Base-by-base conservation (phyloP, 306 rosid species). In the Sicyos baderoa region DNA sequence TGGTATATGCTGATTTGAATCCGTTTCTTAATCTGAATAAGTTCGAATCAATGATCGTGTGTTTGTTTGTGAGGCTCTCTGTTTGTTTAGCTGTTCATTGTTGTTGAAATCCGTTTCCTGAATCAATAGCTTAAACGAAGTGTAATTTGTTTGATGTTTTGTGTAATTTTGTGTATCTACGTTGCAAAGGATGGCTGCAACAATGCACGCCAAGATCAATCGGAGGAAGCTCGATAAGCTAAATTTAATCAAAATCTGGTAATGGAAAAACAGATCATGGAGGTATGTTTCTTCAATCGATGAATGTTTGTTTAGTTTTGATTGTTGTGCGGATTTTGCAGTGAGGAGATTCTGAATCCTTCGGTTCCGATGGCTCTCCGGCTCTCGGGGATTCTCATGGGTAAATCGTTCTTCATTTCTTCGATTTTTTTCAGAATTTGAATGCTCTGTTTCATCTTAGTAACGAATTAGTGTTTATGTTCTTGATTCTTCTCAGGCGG, bases 331-430 rank as follows among this genome's bases (percentile, higher is more conserved):
- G 6, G 37, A 1, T 29, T 72, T 57, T 47, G 10, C 80, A 90
- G 97, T 32, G 96, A 90, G 70, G 99, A 93, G 79, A 90, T 90
- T 81, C 78, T 90, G 82, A 86, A 88, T 23, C 97, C 99, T 16
- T 72, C 91, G 13, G 81, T 90, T 84, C 99, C 99, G 1, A 88
- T 93, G 97, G 94, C 96, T 76, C 94, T 93, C 19, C 75, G 99
- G 60, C 96, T 93, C 69, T 88, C 97, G 1, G 95, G 99, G 40
- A 93, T 93, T 82, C 97, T 93, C 77, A 93, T 93, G 99, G 99
- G 99, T 91, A 79, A 25, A 70, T 42, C 18, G 27, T 40, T 55
- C 8, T 71, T 17, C 49, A 18, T 18, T 61, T 37, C 55, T 64
- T 1, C 1, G 23, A 62, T 48, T 49, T 47, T 49, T 47, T 47